Evolutionary conservation across 2,329 filamentous ascomycete species (phyloP), one percentile per base, ranked within the genome.

Genomic region (Fonsecaea monophora): DNA sequence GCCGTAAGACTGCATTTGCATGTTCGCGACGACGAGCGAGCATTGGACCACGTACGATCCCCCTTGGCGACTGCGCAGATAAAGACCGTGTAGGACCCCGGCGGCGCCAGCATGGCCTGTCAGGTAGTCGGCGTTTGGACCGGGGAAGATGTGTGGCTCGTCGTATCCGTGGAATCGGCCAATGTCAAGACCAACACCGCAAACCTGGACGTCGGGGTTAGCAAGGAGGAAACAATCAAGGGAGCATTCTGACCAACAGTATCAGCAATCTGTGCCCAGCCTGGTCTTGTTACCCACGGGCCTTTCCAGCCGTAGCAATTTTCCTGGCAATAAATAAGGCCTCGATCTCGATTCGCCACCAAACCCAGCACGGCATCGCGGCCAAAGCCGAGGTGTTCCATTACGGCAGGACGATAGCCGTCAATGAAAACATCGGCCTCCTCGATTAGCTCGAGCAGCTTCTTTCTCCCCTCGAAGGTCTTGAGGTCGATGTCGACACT

Each of bases 201-300:
- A 21, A 9, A 63, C n/a, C 60, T 62, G 30, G 12, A 62, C 2
- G 32, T 35, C 4, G 8, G 12, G 15, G 50, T 62, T 38, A 62
- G 60, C 48, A 38, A 32, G 30, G 34, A 30, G 18, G 54, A 9
- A 35, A 57, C 32, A 34, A 32, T 32, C 9, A 15, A 53, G 48
- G 48, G 12, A 53, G 25, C 12, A 30, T 7, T 53, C 9, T 25
- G 50, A 65, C 84, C 84, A 75, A 83, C 88, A 63, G 84, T 89
- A 74, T 91, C 89, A 15, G 88, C 88, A 70, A 90, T 90, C 71
- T 90, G 88, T 73, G 90, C 89, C 89, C 89, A 92, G 6, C 89
- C 89, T 4, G 88, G 85, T 3, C 89, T 82, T 7, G 79, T 77
- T 0, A 85, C 83, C 89, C 89, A 91, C 66, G 89, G 86, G 5